phyloP scores from a whole-genome alignment of 306 rosid genomes.

The Hylodesmum podocarpum region DNA sequence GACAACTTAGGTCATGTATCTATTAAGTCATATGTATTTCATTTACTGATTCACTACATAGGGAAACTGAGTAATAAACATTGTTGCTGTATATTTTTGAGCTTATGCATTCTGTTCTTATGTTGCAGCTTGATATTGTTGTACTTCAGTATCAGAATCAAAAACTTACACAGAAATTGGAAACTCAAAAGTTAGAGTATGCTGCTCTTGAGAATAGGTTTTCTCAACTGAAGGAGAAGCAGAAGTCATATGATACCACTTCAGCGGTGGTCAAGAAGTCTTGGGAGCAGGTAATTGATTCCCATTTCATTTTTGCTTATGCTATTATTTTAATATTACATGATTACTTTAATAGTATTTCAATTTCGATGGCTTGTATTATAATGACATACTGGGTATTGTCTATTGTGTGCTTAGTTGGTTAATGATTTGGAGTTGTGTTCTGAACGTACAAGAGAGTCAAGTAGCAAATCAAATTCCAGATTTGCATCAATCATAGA shows the following conservation, averaged over 20 bases:
- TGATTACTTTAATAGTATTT: not conserved
- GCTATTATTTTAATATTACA: not conserved
- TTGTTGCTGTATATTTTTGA: slow-evolving; percentile 7
- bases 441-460: slow-evolving; percentile 53
- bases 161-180: slow-evolving; percentile 86
- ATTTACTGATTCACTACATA: slow-evolving; percentile 9
- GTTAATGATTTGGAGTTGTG: slow-evolving; percentile 66
- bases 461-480: slow-evolving; percentile 42
- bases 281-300: slow-evolving; percentile 64
- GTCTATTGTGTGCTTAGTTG: slow-evolving; percentile 49
- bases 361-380: not conserved
- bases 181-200: slow-evolving; percentile 81
- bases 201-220: slow-evolving; percentile 59
- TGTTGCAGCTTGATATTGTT: slow-evolving; percentile 74
- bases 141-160: slow-evolving; percentile 92
- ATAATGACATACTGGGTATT: slow-evolving; percentile 17
- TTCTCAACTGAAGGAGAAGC: slow-evolving; percentile 64
- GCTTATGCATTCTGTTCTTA: slow-evolving; percentile 30
- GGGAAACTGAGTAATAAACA: not conserved
- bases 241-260: slow-evolving; percentile 63
- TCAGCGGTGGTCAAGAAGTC: slow-evolving; percentile 66
- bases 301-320: slow-evolving; percentile 13
- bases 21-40: not conserved
- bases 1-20: not conserved
- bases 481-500: slow-evolving; percentile 26